A percentile compares a stretch with the other conserved stretches of the same genome.
Conservation (phyloP, 2,329 filamentous ascomycete species). For the Xylariales sp. region DNA sequence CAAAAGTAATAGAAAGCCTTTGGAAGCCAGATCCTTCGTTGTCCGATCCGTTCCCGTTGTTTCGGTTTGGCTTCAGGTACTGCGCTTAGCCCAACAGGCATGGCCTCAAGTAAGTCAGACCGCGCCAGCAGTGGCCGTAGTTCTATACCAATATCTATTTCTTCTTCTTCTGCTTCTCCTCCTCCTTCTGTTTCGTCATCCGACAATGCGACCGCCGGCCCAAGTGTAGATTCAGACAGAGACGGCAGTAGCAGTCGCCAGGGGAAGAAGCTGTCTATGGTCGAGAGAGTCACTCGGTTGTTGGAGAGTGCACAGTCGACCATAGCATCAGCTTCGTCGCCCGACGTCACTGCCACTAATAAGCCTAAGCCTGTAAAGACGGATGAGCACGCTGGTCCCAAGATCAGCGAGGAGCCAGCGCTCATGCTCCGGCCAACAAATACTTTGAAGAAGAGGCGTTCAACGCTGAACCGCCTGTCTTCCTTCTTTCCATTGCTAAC, state of each 20-base stretch:
- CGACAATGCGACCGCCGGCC: not conserved
- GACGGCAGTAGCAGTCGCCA: not conserved
- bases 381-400: conserved; percentile 4
- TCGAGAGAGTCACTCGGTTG: too few relatives aligned
- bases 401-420: conserved; percentile 6
- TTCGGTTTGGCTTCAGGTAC: too few relatives aligned
- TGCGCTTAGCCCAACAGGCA: conserved; percentile 7
- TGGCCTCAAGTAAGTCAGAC: conserved; percentile 13
- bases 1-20: too few relatives aligned
- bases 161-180: conserved; percentile 5
- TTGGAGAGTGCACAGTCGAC: too few relatives aligned
- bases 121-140: conserved; percentile 8
- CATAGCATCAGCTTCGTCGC: not conserved
- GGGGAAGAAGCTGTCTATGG: too few relatives aligned
- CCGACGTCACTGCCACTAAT: not conserved
- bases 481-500: conserved; percentile 27
- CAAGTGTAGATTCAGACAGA: not conserved
- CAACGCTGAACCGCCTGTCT: conserved; percentile 22
- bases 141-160: conserved; percentile 8
- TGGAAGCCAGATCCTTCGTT: too few relatives aligned
- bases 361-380: not conserved
- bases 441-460: conserved; percentile 16
- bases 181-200: not conserved
- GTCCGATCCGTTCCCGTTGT: too few relatives aligned
- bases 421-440: conserved; percentile 9